These are phyloP conservation scores for Schizophyllum amplum DNA, from an alignment of 1,284 basidiomycete species.

Conservation along the genomic window DNA sequence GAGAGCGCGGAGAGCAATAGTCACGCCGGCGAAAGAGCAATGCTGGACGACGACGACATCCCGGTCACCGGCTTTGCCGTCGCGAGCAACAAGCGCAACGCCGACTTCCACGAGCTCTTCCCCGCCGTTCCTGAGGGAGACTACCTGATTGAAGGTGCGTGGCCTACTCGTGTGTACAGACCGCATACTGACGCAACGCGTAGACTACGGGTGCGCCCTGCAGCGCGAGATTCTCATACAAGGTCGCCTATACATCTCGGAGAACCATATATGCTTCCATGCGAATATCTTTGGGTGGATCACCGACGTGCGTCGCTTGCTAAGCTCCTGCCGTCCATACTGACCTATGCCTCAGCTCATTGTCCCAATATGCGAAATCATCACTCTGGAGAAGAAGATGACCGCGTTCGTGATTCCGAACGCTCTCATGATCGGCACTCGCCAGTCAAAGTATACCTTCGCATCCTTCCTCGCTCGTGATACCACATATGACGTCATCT, in stretches of 20 bases:
- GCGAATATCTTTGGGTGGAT: conserved; percentile 99
- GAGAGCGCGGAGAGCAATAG: conserved; percentile 14
- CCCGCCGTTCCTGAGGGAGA: conserved; percentile 87
- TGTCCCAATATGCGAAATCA: conserved; percentile 89
- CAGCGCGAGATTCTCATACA: conserved; percentile 96
- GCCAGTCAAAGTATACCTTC: conserved; percentile 83
- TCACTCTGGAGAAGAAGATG: conserved; percentile 92
- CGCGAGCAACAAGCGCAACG: conserved; percentile 90
- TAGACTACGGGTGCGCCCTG: conserved; percentile 95
- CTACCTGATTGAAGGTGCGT: conserved; percentile 92
- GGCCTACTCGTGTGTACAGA: conserved; percentile 1
- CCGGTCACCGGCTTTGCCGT: conserved; percentile 93
- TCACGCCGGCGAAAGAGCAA: conserved; percentile 12
- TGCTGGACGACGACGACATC: conserved; percentile 47
- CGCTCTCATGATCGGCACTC: conserved; percentile 87
- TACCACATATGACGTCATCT: conserved; percentile 92
- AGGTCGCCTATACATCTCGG: conserved; percentile 93
- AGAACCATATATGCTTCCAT: conserved; percentile 97
- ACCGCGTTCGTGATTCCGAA: conserved; percentile 99
- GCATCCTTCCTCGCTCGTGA: conserved; percentile 96
- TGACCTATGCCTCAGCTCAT: conserved; percentile 51
- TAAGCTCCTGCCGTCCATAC: not conserved
- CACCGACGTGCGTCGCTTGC: conserved; percentile 66
- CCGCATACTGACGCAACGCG: conserved; percentile 5
- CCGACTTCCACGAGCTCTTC: conserved; percentile 95